Base-by-base conservation (phyloP, 768 basidiomycete genomes). In the Mycena albidolilacea region DNA sequence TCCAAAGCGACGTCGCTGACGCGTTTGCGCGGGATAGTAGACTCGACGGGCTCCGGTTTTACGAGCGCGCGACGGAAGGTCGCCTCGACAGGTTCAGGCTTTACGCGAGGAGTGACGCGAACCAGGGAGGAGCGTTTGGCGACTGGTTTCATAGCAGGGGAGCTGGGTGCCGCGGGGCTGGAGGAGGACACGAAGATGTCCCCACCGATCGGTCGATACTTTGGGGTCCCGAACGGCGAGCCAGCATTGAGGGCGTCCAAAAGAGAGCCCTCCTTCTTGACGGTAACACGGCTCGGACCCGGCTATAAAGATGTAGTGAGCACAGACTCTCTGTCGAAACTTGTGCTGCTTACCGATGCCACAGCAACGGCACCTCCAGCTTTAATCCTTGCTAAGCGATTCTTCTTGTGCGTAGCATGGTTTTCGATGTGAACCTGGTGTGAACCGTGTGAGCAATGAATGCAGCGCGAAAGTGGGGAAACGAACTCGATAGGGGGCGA, bases 401-500 rank as follows among this genome's bases (percentile, higher is more conserved):
- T 72, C 64, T 65, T 59, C 23, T 73, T 71, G 39, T 79, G 78
- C 5, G 77, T 82, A 14, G 79, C 75, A 65, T 83, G 79, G 14
- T 37, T 46, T 39, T 71, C 72, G 35, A 84, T 79, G 72, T 85
- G 84, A 17, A 61, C 38, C 84, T 85, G 43, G 35, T 21, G 37
- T 21, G 65, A 77, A 35, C 21, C 61, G 74, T 63, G 37, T 58
- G 62, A 70, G 46, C 14, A 30, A 23, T 43, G 35, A 46, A 52
- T n/a, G 44, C 38, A 61, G 15, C 39, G 60, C 7, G 44, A 54
- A 15, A 50, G 67, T 50, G 1, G 9, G 68, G 23, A 23, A 74
- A 80, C 84, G 64, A 77, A 88, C 89, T 64, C 84, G 80, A 78
- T 87, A 90, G 1, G 84, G 78, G n/a, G 81, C 79, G 48, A 90